phyloP scores from a whole-genome alignment of 371 early-diverging fungal species.

The Phascolomyces articulosus region DNA sequence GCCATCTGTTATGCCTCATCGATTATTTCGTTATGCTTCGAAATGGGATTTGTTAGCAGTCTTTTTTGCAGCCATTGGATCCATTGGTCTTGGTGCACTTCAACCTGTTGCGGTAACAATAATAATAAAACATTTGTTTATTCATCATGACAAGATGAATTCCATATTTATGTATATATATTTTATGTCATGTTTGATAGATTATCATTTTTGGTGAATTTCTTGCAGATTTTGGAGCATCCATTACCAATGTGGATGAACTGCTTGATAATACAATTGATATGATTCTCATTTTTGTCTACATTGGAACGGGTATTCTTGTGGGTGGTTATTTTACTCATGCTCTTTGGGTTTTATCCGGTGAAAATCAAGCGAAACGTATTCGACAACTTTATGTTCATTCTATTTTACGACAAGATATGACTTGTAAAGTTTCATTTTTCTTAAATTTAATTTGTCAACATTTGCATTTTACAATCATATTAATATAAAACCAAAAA shows the following conservation, averaged over 20 bases:
- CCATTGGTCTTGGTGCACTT: constrained; percentile 31
- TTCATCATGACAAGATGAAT: no score
- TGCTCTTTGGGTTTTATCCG: constrained; percentile 20
- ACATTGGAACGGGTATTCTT: constrained; percentile 18
- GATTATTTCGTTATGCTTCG: constrained; percentile 3
- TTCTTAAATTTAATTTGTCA: no score
- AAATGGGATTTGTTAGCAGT: constrained; percentile 22
- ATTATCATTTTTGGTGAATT: constrained; percentile 33
- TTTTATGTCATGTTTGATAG: no score
- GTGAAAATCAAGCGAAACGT: constrained; percentile 27
- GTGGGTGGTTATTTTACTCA: constrained; percentile 18
- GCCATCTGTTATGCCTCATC: constrained; percentile 7
- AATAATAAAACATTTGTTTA: not conserved
- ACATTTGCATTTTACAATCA: no score
- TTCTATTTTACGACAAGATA: constrained; percentile 79
- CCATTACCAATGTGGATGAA: constrained; percentile 27
- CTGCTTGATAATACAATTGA: constrained; percentile 20
- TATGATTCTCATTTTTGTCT: constrained; percentile 19
- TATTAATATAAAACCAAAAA: no score
- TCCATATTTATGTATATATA: not conserved
- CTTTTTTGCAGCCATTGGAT: constrained; percentile 20
- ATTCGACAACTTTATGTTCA: constrained; percentile 66
- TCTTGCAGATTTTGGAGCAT: constrained; percentile 19
- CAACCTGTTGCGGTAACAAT: constrained; percentile 37
- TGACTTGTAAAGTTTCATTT: constrained; percentile 42